Evolutionary conservation across 352 stramenopile species (phyloP), one percentile per base, ranked within the genome.

Genomic region (Phytophthora macrochlamydospora): DNA sequence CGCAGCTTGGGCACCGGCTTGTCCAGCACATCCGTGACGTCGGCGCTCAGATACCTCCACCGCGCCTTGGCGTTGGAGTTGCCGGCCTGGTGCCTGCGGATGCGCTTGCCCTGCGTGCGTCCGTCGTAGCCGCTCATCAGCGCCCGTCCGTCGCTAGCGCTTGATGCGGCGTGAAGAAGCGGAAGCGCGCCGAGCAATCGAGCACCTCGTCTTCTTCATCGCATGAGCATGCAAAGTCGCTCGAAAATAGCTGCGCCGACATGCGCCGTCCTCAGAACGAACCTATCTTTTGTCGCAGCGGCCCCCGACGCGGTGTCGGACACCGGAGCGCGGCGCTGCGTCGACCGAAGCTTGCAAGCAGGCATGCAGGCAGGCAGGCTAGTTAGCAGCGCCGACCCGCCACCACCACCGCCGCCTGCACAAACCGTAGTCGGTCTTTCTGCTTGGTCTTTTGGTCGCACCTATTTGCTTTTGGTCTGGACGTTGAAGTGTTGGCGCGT

Each of bases 21-120:
- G 24, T 80, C 59, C 6, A 89, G 48, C 45, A 81, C 76, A 43
- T 87, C 78, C 4, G 78, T 75, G 8, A 71, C 71, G 38, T 85
- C 76, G 6, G 78, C 66, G 35, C 71, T 80, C 32, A 89, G 69
- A 50, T 76, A 84, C 51, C 76, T 87, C 80, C 80, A 89, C 14
- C 80, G 68, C 38, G 76, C 79, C 32, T 71, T 71, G 38, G 72
- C 30, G 65, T 89, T 89, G 9, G 80, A 87, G 50, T 68, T 75
- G 32, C 80, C 80, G 8, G 62, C 79, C 44, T 74, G 69, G 4
- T 68, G 77, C 63, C 81, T 86, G 53, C 79, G 79, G 61, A 86
- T 76, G 50, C 79, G 79, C 62, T 87, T 89, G 63, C 79, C 79
- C 57, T 83, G 77, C 40, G 57, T 78, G 29, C 77, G 76, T 35